A percentile compares a stretch with the other conserved stretches of the same genome.
These are phyloP conservation scores for Xylariaceae sp. DNA, from an alignment of 2,329 filamentous ascomycete species.

Conservation along the genomic window DNA sequence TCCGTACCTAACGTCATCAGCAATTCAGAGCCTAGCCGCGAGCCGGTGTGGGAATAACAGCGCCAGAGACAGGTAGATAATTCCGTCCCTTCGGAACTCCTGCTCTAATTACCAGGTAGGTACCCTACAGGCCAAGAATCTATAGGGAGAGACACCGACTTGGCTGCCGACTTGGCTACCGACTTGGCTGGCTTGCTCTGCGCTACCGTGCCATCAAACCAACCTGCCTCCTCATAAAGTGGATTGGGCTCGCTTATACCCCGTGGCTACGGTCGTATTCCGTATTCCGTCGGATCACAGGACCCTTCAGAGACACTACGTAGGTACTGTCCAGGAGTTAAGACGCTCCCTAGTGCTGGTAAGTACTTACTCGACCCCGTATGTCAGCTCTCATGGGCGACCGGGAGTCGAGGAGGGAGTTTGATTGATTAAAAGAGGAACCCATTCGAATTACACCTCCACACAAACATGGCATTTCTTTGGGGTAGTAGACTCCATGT, in stretches of 20 bases:
- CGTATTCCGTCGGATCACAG: background rate
- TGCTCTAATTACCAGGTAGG: too few relatives aligned
- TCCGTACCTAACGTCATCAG: background rate
- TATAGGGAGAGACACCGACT: too few relatives aligned
- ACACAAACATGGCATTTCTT: background rate
- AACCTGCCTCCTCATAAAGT: background rate
- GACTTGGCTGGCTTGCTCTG: background rate
- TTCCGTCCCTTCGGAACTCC: too few relatives aligned
- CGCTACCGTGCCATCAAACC: too few relatives aligned
- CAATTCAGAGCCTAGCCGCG: background rate
- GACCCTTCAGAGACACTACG: background rate
- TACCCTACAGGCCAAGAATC: too few relatives aligned
- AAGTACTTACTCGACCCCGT: too few relatives aligned
- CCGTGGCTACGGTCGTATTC: too few relatives aligned
- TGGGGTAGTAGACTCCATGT: background rate
- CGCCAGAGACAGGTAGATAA: too few relatives aligned
- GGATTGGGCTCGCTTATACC: background rate
- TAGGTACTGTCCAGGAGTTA: background rate
- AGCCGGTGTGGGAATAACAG: too few relatives aligned
- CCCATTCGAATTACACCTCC: background rate
- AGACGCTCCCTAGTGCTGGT: background rate
- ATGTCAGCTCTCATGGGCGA: too few relatives aligned
- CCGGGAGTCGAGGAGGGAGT: background rate
- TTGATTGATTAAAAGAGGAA: background rate
- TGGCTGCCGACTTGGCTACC: too few relatives aligned